Percentiles rank a stretch among this genome's conserved stretches.
These are phyloP conservation scores for Erodium moschatum DNA, from an alignment of 441 rosid genomes.

Conservation along the genomic window DNA sequence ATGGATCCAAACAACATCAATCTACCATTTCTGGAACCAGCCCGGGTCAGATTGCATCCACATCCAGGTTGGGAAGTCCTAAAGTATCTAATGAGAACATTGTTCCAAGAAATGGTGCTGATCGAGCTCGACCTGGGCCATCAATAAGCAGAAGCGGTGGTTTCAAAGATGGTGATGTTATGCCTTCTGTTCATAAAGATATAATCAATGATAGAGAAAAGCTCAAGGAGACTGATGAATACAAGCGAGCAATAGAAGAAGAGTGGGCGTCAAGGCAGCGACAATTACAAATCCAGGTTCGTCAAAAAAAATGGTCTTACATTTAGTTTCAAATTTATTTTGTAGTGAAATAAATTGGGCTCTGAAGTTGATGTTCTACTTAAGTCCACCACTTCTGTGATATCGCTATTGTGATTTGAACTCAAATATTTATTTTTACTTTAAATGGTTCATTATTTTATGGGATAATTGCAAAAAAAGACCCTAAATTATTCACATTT, in stretches of 20 bases:
- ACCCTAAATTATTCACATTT: too few relatives aligned
- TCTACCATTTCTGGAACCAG: not conserved
- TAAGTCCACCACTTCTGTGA: not conserved
- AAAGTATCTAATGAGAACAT: not conserved
- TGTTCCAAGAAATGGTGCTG: not conserved
- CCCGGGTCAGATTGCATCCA: not conserved
- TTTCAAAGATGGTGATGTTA: slow-evolving; percentile 14
- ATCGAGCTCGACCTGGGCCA: too few relatives aligned
- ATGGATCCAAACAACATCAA: not conserved
- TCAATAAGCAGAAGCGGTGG: not conserved
- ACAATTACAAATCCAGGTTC: slow-evolving; percentile 64
- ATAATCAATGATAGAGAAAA: slow-evolving; percentile 60
- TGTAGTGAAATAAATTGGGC: not conserved
- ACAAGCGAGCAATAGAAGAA: slow-evolving; percentile 62
- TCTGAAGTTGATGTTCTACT: not conserved
- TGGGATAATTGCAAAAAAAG: too few relatives aligned
- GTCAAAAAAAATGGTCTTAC: not conserved
- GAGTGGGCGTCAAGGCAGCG: slow-evolving; percentile 76
- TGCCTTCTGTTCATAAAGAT: slow-evolving; percentile 26
- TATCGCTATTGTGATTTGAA: too few relatives aligned
- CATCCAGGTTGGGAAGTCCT: slow-evolving; percentile 1
- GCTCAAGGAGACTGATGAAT: slow-evolving; percentile 72
- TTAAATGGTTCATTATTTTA: too few relatives aligned
- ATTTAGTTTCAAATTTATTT: too few relatives aligned
- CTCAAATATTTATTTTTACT: too few relatives aligned